Percentiles rank a stretch among this genome's conserved stretches.
phyloP scores from a whole-genome alignment of 2,329 filamentous ascomycete genomes.

The Ophiostoma piceae region DNA sequence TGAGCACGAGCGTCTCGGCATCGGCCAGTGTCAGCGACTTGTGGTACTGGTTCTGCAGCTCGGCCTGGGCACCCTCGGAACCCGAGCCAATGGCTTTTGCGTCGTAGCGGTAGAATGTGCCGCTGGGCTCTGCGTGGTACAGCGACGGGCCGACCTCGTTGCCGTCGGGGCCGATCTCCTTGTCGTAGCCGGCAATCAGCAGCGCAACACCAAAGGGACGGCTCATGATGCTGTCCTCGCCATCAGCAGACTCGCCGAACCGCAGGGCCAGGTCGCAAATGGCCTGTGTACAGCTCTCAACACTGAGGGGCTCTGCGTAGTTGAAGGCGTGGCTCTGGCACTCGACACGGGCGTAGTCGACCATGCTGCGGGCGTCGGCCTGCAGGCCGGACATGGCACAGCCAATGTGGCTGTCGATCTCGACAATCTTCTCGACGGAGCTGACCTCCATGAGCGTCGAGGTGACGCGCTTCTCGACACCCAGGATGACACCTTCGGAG shows the following conservation, averaged over 20 bases:
- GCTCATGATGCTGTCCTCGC: conserved; percentile 98
- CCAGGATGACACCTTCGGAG: conserved; percentile 88
- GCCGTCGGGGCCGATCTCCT: conserved; percentile 27
- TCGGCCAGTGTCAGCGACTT: conserved; percentile 91
- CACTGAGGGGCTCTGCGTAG: conserved; percentile 89
- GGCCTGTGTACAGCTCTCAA: conserved; percentile 97
- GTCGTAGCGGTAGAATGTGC: conserved; percentile 98
- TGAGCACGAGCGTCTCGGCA: conserved; percentile 90
- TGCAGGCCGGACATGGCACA: conserved; percentile 98
- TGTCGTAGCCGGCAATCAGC: conserved; percentile 89
- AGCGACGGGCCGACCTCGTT: conserved; percentile 85
- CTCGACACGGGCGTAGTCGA: conserved; percentile 97
- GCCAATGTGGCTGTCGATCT: conserved; percentile 97
- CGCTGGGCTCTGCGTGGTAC: conserved; percentile 96
- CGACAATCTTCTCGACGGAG: conserved; percentile 98
- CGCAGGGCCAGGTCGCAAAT: conserved; percentile 95
- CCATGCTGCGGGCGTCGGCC: conserved; percentile 94
- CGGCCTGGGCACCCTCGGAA: conserved; percentile 93
- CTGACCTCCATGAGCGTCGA: conserved; percentile 95
- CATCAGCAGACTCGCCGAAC: conserved; percentile 95
- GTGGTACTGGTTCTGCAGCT: conserved; percentile 98
- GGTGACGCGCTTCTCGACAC: conserved; percentile 98
- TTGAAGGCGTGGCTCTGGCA: conserved; percentile 96
- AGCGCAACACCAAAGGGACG: conserved; percentile 94
- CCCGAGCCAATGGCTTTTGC: conserved; percentile 98